Conservation (phyloP, 2,329 filamentous ascomycete genomes). For the Aspergillus brasiliensis region DNA sequence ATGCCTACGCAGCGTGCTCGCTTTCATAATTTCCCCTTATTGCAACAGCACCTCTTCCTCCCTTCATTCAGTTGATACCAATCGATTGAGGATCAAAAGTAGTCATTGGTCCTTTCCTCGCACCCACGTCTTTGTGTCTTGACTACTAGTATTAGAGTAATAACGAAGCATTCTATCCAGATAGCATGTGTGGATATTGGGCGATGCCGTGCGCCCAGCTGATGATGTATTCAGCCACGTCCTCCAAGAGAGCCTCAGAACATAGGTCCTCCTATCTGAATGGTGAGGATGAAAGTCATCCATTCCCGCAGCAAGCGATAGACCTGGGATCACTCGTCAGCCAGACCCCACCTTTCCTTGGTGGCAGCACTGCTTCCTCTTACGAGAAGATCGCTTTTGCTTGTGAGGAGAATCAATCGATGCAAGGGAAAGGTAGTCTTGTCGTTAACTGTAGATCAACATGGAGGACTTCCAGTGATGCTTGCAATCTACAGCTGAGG, state of each 20-base stretch:
- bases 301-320: conserved; percentile 16
- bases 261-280: conserved; percentile 18
- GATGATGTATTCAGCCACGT: conserved; percentile 18
- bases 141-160: no score
- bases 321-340: conserved; percentile 18
- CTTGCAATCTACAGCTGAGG: conserved; percentile 17
- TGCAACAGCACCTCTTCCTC: no score
- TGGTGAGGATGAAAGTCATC: conserved; percentile 7
- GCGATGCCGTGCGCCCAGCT: conserved; percentile 17
- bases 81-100: no score
- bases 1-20: no score
- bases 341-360: conserved; percentile 21
- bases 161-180: no score
- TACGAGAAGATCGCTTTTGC: conserved; percentile 16
- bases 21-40: no score
- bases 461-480: conserved; percentile 21
- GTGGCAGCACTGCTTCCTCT: conserved; percentile 9
- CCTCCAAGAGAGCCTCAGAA: conserved; percentile 17
- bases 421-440: conserved; percentile 12
- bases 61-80: no score
- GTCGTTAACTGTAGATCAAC: conserved; percentile 21
- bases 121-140: no score
- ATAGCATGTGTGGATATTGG: no score
- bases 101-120: no score
- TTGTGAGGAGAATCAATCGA: conserved; percentile 18